A percentile compares a stretch with the other conserved stretches of the same genome.
phyloP scores from a whole-genome alignment of 495 filamentous ascomycete species.

The Chaetomium cochliodes region DNA sequence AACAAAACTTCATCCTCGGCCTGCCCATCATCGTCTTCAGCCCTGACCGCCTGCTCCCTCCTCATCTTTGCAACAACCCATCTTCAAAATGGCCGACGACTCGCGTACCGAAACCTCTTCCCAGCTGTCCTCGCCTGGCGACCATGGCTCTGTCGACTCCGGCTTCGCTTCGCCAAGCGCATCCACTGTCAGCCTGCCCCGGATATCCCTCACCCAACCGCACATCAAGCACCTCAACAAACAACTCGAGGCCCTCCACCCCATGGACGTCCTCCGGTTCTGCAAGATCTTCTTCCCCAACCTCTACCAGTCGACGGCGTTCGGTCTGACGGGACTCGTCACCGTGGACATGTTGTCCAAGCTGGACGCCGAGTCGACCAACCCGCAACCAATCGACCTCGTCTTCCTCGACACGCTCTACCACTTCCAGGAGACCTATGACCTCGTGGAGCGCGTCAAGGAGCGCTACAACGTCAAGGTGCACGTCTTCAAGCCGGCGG shows the following conservation, averaged over 20 bases:
- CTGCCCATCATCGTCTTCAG: neutral
- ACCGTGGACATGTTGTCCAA: slow-evolving; percentile 95
- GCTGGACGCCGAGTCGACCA: slow-evolving; percentile 65
- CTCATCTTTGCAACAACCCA: neutral
- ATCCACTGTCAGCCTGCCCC: slow-evolving; percentile 44
- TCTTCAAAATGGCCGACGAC: slow-evolving; percentile 34
- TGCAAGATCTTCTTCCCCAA: slow-evolving; percentile 84
- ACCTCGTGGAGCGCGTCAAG: slow-evolving; percentile 75
- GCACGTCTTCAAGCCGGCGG: slow-evolving; percentile 85
- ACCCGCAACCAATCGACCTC: slow-evolving; percentile 68
- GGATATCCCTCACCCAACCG: slow-evolving; percentile 77
- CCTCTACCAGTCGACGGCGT: slow-evolving; percentile 96
- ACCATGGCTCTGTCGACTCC: slow-evolving; percentile 63
- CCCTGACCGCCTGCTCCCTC: neutral
- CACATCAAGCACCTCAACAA: slow-evolving; percentile 89
- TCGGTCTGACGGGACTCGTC: slow-evolving; percentile 89
- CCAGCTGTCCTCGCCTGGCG: slow-evolving; percentile 38
- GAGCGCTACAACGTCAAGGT: slow-evolving; percentile 72
- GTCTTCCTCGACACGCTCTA: slow-evolving; percentile 97
- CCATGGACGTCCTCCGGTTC: slow-evolving; percentile 83
- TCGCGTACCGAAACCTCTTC: slow-evolving; percentile 32
- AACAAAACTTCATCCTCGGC: neutral
- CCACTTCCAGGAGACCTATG: slow-evolving; percentile 88
- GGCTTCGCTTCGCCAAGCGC: slow-evolving; percentile 80
- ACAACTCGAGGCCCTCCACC: slow-evolving; percentile 76